phyloP scores from a whole-genome alignment of 2,329 filamentous ascomycete species.

The Incumbomyces delicatus region DNA sequence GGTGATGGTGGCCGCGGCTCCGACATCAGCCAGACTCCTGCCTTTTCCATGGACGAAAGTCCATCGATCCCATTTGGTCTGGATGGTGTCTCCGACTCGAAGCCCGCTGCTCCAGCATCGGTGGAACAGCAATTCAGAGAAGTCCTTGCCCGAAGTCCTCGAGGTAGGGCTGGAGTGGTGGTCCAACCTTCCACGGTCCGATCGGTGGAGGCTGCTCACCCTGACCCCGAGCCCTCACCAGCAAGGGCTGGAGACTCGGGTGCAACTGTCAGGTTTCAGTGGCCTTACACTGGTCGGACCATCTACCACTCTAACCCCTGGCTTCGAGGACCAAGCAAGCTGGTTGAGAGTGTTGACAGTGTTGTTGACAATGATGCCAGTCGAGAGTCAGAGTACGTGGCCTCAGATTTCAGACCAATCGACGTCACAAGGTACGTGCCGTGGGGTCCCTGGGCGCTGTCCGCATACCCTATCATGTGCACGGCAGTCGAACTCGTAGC shows the following conservation, averaged over 20 bases:
- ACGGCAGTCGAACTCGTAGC: slow-evolving; percentile 19
- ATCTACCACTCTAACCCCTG: slow-evolving; percentile 4
- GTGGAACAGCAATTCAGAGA: slow-evolving; percentile 1
- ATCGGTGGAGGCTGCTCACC: neutral
- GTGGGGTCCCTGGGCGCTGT: slow-evolving; percentile 19
- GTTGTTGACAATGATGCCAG: slow-evolving; percentile 1
- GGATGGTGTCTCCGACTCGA: neutral
- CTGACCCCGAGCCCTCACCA: neutral
- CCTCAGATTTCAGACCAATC: slow-evolving; percentile 19
- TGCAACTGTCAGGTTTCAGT: neutral
- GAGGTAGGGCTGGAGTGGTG: neutral
- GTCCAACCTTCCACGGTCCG: neutral
- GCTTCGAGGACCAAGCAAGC: neutral
- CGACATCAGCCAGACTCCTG: neutral
- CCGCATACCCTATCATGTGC: slow-evolving; percentile 18
- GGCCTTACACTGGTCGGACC: neutral
- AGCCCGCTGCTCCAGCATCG: neutral
- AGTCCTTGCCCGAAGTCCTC: slow-evolving; percentile 2
- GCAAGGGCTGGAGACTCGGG: neutral
- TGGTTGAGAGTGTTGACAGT: neutral
- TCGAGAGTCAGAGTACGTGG: slow-evolving; percentile 3
- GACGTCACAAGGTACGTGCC: slow-evolving; percentile 17
- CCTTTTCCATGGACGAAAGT: slow-evolving; percentile 5
- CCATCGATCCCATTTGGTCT: slow-evolving; percentile 1
- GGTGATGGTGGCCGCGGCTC: neutral